These are phyloP conservation scores for Fusarium udum DNA, from an alignment of 2,329 filamentous ascomycete species.

Conservation along the genomic window DNA sequence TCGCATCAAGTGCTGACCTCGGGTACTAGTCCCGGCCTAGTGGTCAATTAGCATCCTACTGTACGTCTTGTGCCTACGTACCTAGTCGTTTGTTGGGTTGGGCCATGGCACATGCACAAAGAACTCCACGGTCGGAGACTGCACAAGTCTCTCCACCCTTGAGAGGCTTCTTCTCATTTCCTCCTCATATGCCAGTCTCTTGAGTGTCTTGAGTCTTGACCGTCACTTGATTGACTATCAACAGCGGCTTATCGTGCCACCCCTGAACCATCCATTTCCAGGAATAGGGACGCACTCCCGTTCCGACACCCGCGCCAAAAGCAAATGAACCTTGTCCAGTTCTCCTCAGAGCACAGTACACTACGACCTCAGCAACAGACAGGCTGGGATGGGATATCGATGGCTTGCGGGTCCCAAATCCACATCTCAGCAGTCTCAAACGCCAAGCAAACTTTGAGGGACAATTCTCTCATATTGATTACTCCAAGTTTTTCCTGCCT, in stretches of 20 bases:
- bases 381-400: conserved; percentile 1
- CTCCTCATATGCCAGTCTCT: conserved; percentile 1
- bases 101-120: conserved; percentile 3
- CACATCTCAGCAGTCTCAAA: conserved; percentile 25
- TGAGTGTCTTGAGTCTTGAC: not conserved
- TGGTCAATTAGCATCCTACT: conserved; percentile 13
- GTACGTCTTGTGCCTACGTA: not conserved
- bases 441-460: conserved; percentile 18
- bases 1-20: conserved; percentile 31
- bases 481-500: not conserved
- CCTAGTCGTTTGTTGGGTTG: conserved; percentile 1
- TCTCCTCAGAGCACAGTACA: not conserved
- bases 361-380: conserved; percentile 16
- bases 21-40: conserved; percentile 25
- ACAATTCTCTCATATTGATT: conserved; percentile 9
- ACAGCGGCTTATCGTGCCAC: conserved; percentile 28
- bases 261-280: conserved; percentile 2
- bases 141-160: conserved; percentile 7
- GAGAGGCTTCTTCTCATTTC: conserved; percentile 27
- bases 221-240: conserved; percentile 1
- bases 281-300: conserved; percentile 17
- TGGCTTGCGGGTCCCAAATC: conserved; percentile 10
- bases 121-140: conserved; percentile 6
- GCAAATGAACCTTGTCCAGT: conserved; percentile 22
- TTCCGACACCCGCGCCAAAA: conserved; percentile 34